phyloP scores from a whole-genome alignment of 208 protist genomes.

The Acanthamoeba royreba region DNA sequence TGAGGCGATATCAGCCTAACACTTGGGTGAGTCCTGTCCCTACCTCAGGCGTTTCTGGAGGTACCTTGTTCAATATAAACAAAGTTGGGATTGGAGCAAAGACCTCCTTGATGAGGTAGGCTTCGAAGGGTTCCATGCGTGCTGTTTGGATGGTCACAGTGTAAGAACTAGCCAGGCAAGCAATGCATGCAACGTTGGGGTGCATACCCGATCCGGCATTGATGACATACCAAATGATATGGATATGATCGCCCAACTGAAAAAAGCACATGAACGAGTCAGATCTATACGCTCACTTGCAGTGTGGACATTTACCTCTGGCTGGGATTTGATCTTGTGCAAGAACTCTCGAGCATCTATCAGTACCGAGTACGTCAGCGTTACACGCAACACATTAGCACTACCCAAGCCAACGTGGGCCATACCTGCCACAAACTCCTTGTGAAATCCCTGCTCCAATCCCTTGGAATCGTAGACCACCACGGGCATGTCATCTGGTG shows the following conservation, averaged over 20 bases:
- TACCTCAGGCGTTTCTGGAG: background rate
- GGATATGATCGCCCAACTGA: background rate
- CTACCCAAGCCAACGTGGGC: background rate
- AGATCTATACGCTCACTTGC: background rate
- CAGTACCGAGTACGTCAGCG: background rate
- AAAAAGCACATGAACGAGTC: background rate
- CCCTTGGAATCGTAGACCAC: conserved; percentile 44
- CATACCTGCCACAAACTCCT: background rate
- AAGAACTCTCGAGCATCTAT: background rate
- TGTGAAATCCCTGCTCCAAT: background rate
- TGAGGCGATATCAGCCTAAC: background rate
- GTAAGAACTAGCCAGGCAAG: background rate
- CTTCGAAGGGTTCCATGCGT: conserved; percentile 5
- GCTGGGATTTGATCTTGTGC: background rate
- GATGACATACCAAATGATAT: conserved; percentile 39
- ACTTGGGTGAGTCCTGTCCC: background rate
- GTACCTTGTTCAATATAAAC: background rate
- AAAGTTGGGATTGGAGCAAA: conserved; percentile 20
- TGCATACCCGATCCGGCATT: conserved; percentile 20
- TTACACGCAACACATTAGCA: background rate
- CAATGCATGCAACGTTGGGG: background rate
- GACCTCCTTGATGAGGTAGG: background rate
- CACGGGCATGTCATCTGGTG: conserved; percentile 21
- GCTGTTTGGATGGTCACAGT: background rate
- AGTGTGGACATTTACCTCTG: background rate